Conservation (phyloP, 495 filamentous ascomycete species). For the Pyrenula massariospora region DNA sequence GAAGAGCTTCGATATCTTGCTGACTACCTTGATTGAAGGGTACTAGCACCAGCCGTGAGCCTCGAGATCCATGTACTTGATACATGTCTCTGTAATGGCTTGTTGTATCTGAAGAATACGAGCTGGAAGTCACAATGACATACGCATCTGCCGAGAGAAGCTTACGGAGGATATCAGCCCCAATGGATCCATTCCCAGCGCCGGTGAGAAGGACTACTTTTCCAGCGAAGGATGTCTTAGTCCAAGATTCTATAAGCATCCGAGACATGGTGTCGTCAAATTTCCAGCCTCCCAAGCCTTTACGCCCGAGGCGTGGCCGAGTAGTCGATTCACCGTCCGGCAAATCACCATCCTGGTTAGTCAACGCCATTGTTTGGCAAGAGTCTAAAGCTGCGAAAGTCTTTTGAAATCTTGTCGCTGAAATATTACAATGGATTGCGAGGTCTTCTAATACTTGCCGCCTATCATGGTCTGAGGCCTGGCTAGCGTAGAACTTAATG, state of each 20-base stretch:
- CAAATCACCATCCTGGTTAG: background rate
- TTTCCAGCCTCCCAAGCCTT: background rate
- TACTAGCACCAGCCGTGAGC: slow-evolving; percentile 10
- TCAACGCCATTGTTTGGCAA: background rate
- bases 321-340: background rate
- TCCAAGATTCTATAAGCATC: background rate
- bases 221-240: background rate
- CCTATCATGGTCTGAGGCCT: background rate
- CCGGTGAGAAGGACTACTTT: slow-evolving; percentile 14
- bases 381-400: background rate
- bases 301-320: background rate
- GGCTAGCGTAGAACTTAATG: background rate
- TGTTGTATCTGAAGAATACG: background rate
- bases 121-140: slow-evolving; percentile 17
- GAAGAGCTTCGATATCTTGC: slow-evolving; percentile 11
- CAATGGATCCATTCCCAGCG: slow-evolving; percentile 14
- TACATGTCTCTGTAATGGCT: slow-evolving; percentile 10
- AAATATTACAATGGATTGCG: background rate
- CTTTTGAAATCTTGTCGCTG: background rate
- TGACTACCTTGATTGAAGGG: slow-evolving; percentile 21
- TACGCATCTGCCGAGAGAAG: slow-evolving; percentile 13
- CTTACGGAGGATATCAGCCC: slow-evolving; percentile 5
- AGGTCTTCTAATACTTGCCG: background rate
- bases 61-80: slow-evolving; percentile 7
- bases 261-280: background rate